Evolutionary conservation across 257 asterid species (phyloP).

Genomic region (Nicotiana knightiana): DNA sequence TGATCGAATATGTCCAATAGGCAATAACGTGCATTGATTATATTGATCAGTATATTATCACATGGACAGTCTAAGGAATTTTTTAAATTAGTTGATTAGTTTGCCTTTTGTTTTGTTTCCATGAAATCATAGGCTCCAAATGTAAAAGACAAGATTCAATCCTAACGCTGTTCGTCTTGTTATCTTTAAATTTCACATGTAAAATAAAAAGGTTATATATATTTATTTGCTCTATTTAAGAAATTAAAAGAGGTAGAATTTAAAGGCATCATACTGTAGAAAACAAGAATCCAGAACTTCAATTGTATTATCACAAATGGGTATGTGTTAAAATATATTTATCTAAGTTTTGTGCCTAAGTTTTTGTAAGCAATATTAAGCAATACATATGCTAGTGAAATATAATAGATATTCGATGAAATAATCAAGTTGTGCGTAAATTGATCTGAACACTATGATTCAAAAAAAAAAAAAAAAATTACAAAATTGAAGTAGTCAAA

Average conservation of each 20-base stretch:
- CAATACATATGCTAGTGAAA: no score
- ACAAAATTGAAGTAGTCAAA: neutral
- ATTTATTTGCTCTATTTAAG: neutral
- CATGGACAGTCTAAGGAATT: neutral
- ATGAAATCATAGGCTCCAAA: neutral
- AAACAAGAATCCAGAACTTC: neutral
- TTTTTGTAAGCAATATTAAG: no score
- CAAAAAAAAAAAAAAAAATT: neutral
- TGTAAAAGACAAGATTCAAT: constrained; percentile 3
- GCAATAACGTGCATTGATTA: neutral
- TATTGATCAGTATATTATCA: constrained; percentile 6
- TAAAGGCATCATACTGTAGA: neutral
- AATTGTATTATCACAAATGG: neutral
- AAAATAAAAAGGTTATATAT: neutral
- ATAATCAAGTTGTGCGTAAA: no score
- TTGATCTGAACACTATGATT: no score
- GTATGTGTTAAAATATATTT: neutral
- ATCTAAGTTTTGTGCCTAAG: no score
- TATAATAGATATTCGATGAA: no score
- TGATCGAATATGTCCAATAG: constrained; percentile 2
- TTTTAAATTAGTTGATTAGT: neutral
- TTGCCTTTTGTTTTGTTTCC: neutral
- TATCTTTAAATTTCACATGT: neutral
- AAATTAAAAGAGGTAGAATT: neutral
- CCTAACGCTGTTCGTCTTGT: neutral